A percentile compares a stretch with the other conserved stretches of the same genome.
Conservation (phyloP, 768 basidiomycete species). For the Xerocomus brunneocitrinus region DNA sequence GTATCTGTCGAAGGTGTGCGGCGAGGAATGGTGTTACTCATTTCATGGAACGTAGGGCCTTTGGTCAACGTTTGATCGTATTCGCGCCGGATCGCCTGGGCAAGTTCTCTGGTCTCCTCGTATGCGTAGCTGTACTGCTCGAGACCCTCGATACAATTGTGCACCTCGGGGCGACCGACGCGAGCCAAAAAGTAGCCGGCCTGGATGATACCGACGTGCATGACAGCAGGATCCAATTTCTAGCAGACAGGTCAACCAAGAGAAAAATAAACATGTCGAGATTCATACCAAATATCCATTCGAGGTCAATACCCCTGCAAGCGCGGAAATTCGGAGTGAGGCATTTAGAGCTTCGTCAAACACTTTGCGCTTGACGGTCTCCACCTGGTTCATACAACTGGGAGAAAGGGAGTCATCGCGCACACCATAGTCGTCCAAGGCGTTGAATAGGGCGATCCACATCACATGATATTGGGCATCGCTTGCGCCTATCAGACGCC, state of each 20-base stretch:
- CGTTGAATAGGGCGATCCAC: constrained; percentile 82
- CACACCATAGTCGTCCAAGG: constrained; percentile 81
- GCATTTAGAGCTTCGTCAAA: constrained; percentile 81
- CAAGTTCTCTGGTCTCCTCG: constrained; percentile 79
- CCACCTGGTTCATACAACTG: constrained; percentile 53
- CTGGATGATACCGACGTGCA: constrained; percentile 82
- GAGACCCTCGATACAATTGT: constrained; percentile 78
- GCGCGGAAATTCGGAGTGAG: constrained; percentile 82
- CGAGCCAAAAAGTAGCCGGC: constrained; percentile 80
- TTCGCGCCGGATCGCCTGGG: constrained; percentile 54
- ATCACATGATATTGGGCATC: constrained; percentile 89
- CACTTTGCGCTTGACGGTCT: constrained; percentile 62
- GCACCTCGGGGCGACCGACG: constrained; percentile 77
- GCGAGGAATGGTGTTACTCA: constrained; percentile 34
- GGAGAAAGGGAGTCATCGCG: constrained; percentile 46
- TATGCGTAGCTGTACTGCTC: constrained; percentile 87
- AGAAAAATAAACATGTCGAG: constrained; percentile 8
- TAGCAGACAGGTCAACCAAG: constrained; percentile 24
- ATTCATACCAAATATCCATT: constrained; percentile 78
- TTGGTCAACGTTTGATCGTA: constrained; percentile 40
- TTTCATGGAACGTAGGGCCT: constrained; percentile 38
- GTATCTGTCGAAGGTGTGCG: constrained; percentile 17
- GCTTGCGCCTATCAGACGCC: constrained; percentile 52
- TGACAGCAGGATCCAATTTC: constrained; percentile 83
- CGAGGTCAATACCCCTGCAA: constrained; percentile 77